Evolutionary conservation across 1,139 yeast species (phyloP).

Genomic region (Ashbya aceris): DNA sequence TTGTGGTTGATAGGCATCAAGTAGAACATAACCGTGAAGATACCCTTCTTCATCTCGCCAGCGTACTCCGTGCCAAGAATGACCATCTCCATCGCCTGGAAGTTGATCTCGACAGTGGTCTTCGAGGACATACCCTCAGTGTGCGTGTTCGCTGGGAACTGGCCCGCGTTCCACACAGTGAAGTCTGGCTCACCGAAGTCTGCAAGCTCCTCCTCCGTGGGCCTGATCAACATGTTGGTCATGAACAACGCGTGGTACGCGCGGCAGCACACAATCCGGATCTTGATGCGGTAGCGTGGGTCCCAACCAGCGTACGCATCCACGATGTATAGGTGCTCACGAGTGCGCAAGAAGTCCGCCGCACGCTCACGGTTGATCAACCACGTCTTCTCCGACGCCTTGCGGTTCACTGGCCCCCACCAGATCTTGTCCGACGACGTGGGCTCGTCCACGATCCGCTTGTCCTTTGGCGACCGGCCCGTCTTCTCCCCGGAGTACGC

Average conservation of each 20-base stretch:
- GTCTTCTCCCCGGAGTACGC: slow-evolving; percentile 95
- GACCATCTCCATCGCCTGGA: slow-evolving; percentile 97
- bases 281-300: slow-evolving; percentile 94
- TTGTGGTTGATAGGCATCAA: slow-evolving; percentile 92
- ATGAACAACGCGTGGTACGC: slow-evolving; percentile 97
- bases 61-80: slow-evolving; percentile 98
- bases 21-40: slow-evolving; percentile 97
- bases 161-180: slow-evolving; percentile 97
- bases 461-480: slow-evolving; percentile 97
- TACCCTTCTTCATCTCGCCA: slow-evolving; percentile 99
- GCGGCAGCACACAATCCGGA: slow-evolving; percentile 94
- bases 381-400: slow-evolving; percentile 93
- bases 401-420: slow-evolving; percentile 99
- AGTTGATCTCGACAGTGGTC: slow-evolving; percentile 92
- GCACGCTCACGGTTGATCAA: slow-evolving; percentile 94
- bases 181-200: slow-evolving; percentile 96
- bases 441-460: slow-evolving; percentile 93
- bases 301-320: slow-evolving; percentile 99
- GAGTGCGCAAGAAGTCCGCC: slow-evolving; percentile 90
- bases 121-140: slow-evolving; percentile 97
- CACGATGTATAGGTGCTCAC: slow-evolving; percentile 87
- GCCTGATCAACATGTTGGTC: slow-evolving; percentile 97
- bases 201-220: slow-evolving; percentile 79
- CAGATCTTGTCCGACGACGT: slow-evolving; percentile 77
- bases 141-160: slow-evolving; percentile 95